phyloP scores from a whole-genome alignment of 1,284 basidiomycete genomes.

The Malassezia brasiliensis region DNA sequence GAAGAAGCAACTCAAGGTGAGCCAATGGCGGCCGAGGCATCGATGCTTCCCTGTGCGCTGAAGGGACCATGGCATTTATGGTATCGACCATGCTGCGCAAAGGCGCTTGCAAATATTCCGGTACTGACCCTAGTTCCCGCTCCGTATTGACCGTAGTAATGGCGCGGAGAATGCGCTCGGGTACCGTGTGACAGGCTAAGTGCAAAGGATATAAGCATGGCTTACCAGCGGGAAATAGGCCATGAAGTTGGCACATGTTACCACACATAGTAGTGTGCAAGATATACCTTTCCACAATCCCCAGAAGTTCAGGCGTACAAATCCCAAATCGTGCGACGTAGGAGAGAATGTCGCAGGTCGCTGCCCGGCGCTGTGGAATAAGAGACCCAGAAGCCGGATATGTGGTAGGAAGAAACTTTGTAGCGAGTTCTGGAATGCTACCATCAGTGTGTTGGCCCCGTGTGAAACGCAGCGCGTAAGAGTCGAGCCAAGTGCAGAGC shows the following conservation, averaged over 20 bases:
- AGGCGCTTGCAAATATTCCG: neutral
- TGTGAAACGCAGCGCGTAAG: constrained; percentile 12
- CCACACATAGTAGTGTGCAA: constrained; percentile 1
- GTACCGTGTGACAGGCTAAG: constrained; percentile 10
- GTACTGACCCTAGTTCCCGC: neutral
- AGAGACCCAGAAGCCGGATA: constrained; percentile 3
- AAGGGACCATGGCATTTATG: neutral
- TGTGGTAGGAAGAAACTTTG: constrained; percentile 6
- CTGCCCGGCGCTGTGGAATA: neutral
- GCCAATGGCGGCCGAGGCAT: constrained; percentile 4
- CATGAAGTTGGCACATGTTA: constrained; percentile 13
- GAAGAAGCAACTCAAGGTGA: constrained; percentile 6
- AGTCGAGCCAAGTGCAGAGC: constrained; percentile 15
- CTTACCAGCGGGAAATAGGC: constrained; percentile 1
- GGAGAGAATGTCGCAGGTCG: constrained; percentile 14
- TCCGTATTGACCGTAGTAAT: neutral
- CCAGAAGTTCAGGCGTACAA: constrained; percentile 7
- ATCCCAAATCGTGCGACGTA: constrained; percentile 14
- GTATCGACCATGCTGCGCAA: neutral
- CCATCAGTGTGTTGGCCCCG: neutral
- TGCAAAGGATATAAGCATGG: neutral
- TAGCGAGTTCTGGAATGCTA: neutral
- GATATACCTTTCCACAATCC: neutral
- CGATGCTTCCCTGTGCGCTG: neutral
- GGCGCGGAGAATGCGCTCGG: constrained; percentile 6